Evolutionary conservation across 2,329 filamentous ascomycete genomes (phyloP).

Genomic region (Rhinocladiella similis): DNA sequence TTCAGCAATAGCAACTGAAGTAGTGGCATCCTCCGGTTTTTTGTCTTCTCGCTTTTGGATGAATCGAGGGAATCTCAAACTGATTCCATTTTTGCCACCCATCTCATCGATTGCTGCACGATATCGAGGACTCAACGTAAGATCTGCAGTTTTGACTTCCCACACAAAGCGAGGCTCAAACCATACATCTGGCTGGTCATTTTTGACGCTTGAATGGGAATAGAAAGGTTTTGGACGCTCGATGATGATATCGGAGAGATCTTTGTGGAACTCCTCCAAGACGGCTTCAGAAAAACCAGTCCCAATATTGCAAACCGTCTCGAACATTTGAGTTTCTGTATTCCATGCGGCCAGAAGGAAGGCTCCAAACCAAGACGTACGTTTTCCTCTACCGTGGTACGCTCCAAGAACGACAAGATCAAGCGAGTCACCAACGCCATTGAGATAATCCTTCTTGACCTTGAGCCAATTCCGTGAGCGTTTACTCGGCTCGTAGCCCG

Average conservation of each 20-base stretch:
- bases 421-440: conserved; percentile 89
- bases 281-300: conserved; percentile 95
- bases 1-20: conserved; percentile 81
- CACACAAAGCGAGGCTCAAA: conserved; percentile 93
- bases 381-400: conserved; percentile 92
- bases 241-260: conserved; percentile 76
- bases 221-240: conserved; percentile 94
- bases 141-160: conserved; percentile 96
- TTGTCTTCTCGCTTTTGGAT: conserved; percentile 93
- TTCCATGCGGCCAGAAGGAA: conserved; percentile 97
- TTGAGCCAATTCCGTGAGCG: conserved; percentile 98
- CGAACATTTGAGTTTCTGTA: conserved; percentile 73
- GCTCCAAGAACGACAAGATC: conserved; percentile 95
- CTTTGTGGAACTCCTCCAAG: conserved; percentile 79
- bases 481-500: conserved; percentile 93
- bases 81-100: conserved; percentile 72
- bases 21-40: conserved; percentile 88
- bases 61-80: conserved; percentile 86
- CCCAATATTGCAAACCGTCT: conserved; percentile 97
- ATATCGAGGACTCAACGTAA: conserved; percentile 90
- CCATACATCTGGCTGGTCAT: conserved; percentile 98
- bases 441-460: conserved; percentile 97
- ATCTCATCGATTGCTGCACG: conserved; percentile 85
- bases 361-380: conserved; percentile 91
- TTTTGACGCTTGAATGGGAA: conserved; percentile 75